phyloP scores from a whole-genome alignment of 176 grass and related monocot genomes.

The Cenchrus fungigraminus region DNA sequence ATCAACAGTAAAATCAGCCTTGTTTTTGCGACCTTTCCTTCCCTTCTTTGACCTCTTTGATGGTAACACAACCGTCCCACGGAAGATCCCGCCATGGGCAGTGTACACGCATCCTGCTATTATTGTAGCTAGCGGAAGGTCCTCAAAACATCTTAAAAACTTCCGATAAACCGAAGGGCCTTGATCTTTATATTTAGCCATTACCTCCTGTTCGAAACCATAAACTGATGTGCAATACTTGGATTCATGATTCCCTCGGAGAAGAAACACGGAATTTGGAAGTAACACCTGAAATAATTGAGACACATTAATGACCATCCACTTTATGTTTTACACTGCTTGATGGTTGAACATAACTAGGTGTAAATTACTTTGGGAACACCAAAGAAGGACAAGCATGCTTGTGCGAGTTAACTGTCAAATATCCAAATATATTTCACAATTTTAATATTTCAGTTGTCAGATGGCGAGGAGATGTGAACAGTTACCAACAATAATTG shows the following conservation, averaged over 20 bases:
- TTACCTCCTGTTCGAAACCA: constrained; percentile 90
- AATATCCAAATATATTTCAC: background rate
- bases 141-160: constrained; percentile 95
- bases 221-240: constrained; percentile 98
- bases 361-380: background rate
- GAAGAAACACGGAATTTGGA: constrained; percentile 76
- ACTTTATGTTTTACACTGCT: constrained; percentile 5
- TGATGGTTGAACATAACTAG: background rate
- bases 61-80: constrained; percentile 47
- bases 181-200: constrained; percentile 84
- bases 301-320: background rate
- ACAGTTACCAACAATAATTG: background rate
- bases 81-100: constrained; percentile 94
- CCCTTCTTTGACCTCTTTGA: constrained; percentile 75
- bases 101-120: constrained; percentile 93
- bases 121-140: constrained; percentile 90
- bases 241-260: constrained; percentile 95
- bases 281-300: constrained; percentile 61
- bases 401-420: background rate
- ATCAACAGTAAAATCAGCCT: constrained; percentile 37
- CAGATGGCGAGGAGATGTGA: background rate
- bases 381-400: background rate
- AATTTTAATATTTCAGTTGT: background rate
- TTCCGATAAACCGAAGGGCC: constrained; percentile 83
- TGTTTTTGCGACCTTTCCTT: constrained; percentile 65